These are phyloP conservation scores for Candida chauliodis DNA, from an alignment of 805 yeast genomes.

Conservation along the genomic window DNA sequence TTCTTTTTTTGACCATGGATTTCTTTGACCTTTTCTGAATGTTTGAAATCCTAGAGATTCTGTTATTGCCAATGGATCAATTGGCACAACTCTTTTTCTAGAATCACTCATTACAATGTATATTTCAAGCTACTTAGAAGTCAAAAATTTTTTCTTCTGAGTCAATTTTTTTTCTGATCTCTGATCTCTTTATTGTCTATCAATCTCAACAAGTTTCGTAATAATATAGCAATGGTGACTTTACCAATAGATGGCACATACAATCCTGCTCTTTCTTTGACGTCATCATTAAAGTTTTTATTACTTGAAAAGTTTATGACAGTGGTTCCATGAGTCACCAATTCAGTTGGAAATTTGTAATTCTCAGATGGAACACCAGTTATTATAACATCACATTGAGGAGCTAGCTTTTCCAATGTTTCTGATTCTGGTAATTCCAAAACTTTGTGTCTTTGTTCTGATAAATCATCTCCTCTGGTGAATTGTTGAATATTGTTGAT, in stretches of 20 bases:
- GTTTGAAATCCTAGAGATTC: constrained; percentile 75
- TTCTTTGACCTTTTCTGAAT: constrained; percentile 57
- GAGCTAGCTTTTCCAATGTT: constrained; percentile 62
- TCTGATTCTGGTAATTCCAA: constrained; percentile 40
- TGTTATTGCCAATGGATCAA: constrained; percentile 58
- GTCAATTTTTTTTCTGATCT: constrained; percentile 5
- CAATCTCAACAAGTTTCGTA: constrained; percentile 83
- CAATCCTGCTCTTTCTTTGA: constrained; percentile 81
- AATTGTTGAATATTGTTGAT: constrained; percentile 82
- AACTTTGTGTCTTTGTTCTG: constrained; percentile 78
- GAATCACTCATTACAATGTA: constrained; percentile 7
- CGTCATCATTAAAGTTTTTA: constrained; percentile 80
- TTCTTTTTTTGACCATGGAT: constrained; percentile 75
- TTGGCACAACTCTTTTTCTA: constrained; percentile 19
- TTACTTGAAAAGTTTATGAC: constrained; percentile 87
- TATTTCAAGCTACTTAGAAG: background rate
- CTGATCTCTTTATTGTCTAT: constrained; percentile 56
- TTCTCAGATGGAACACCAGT: constrained; percentile 89
- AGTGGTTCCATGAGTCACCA: constrained; percentile 81
- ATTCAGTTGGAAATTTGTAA: constrained; percentile 83
- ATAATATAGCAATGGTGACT: constrained; percentile 91
- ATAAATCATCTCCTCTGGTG: constrained; percentile 90
- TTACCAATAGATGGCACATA: constrained; percentile 96
- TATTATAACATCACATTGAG: constrained; percentile 82
- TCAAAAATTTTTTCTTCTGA: constrained; percentile 5